Percentiles rank a stretch among this genome's conserved stretches.
Evolutionary conservation across 2,329 filamentous ascomycete species (phyloP).

Genomic region (Phoma herbarum): DNA sequence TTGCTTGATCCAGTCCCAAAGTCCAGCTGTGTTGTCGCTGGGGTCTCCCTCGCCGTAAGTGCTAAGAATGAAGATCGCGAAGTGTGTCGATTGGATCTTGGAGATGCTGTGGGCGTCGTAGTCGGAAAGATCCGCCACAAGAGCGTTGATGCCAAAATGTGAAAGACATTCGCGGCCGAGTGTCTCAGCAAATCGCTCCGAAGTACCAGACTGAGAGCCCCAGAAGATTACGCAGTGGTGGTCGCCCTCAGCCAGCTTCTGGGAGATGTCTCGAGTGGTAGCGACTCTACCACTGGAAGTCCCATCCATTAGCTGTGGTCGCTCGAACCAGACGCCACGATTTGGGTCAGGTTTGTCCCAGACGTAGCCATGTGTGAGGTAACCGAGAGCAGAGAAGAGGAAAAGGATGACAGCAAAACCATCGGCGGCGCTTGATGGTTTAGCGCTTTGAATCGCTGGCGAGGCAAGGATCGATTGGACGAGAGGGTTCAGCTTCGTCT

Average conservation of each 20-base stretch:
- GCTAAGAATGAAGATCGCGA: conserved; percentile 50
- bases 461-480: conserved; percentile 21
- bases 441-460: conserved; percentile 25
- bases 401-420: conserved; percentile 50
- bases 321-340: conserved; percentile 59
- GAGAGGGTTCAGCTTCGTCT: conserved; percentile 26
- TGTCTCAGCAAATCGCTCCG: conserved; percentile 55
- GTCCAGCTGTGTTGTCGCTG: conserved; percentile 49
- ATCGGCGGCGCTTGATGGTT: conserved; percentile 51
- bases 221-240: conserved; percentile 55
- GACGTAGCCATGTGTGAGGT: conserved; percentile 52
- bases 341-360: conserved; percentile 63
- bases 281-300: conserved; percentile 25
- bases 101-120: conserved; percentile 56
- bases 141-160: conserved; percentile 52
- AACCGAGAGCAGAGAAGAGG: conserved; percentile 50
- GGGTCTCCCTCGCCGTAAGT: conserved; percentile 54
- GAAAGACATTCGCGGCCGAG: conserved; percentile 53
- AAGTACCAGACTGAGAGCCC: conserved; percentile 60
- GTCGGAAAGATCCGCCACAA: conserved; percentile 58
- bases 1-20: conserved; percentile 49
- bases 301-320: conserved; percentile 56
- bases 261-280: conserved; percentile 58
- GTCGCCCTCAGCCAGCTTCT: conserved; percentile 52
- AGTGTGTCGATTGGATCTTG: conserved; percentile 34